These are phyloP conservation scores for Vigna nakashimae DNA, from an alignment of 306 rosid species.

Conservation along the genomic window DNA sequence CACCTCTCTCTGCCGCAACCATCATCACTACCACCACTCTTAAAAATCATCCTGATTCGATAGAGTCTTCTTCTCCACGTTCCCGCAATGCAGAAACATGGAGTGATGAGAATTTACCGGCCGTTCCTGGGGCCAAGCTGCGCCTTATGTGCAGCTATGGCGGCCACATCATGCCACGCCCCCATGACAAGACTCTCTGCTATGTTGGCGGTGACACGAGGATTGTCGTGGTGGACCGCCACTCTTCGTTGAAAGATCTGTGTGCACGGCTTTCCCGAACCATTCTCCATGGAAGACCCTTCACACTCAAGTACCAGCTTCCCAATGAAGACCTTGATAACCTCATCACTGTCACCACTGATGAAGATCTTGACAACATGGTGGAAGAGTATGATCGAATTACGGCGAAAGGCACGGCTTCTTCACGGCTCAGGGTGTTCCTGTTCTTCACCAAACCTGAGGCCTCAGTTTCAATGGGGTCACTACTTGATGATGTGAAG, in stretches of 20 bases:
- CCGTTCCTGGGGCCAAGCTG: conserved; percentile 74
- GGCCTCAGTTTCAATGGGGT: conserved; percentile 78
- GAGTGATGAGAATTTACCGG: conserved; percentile 62
- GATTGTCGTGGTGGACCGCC: conserved; percentile 77
- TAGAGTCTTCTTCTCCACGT: conserved; percentile 69
- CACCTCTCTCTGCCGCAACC: conserved; percentile 22
- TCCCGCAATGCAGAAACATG: conserved; percentile 64
- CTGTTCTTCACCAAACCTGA: conserved; percentile 82
- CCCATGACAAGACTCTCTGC: conserved; percentile 87
- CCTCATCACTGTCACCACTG: conserved; percentile 73
- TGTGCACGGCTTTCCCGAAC: conserved; percentile 68
- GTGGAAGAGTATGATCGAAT: conserved; percentile 85
- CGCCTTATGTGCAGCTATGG: conserved; percentile 98
- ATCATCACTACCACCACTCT: conserved; percentile 24
- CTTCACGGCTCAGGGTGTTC: conserved; percentile 77
- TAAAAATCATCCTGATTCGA: conserved; percentile 55
- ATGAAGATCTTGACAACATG: conserved; percentile 95
- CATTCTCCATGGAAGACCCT: conserved; percentile 78
- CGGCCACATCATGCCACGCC: conserved; percentile 96
- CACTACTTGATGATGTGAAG: conserved; percentile 77
- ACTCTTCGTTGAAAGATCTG: conserved; percentile 67
- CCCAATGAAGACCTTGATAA: conserved; percentile 87
- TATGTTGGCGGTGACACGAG: conserved; percentile 95
- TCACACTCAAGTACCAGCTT: conserved; percentile 85
- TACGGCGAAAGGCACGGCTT: conserved; percentile 52